Conservation (phyloP, 805 yeast genomes). For the Saccharomycopsis malanga region DNA sequence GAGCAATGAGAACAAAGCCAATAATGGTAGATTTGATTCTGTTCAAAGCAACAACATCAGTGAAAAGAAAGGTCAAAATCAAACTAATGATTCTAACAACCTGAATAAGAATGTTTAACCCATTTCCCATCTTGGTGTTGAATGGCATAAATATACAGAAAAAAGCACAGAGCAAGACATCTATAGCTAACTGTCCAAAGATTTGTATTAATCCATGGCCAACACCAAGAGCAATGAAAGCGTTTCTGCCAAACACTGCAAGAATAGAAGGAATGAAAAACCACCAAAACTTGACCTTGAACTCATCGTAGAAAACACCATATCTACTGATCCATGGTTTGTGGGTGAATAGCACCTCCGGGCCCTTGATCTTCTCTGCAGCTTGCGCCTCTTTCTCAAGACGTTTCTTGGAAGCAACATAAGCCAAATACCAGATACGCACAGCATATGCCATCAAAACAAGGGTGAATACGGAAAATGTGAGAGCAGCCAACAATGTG, state of each 20-base stretch:
- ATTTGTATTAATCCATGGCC: slow-evolving; percentile 30
- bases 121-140: slow-evolving; percentile 27
- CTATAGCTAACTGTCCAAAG: slow-evolving; percentile 29
- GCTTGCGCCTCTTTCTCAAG: slow-evolving; percentile 15
- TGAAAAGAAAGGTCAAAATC: slow-evolving; percentile 27
- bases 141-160: slow-evolving; percentile 26
- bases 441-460: slow-evolving; percentile 24
- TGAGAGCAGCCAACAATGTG: slow-evolving; percentile 26
- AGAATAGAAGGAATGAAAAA: slow-evolving; percentile 25
- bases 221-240: slow-evolving; percentile 29
- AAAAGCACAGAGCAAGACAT: slow-evolving; percentile 23
- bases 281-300: slow-evolving; percentile 29
- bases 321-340: slow-evolving; percentile 28
- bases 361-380: slow-evolving; percentile 6
- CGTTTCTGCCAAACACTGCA: slow-evolving; percentile 27
- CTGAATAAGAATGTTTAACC: slow-evolving; percentile 27
- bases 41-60: slow-evolving; percentile 26
- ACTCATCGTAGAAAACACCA: slow-evolving; percentile 30
- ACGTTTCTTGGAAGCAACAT: slow-evolving; percentile 23
- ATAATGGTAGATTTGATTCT: slow-evolving; percentile 27
- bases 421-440: slow-evolving; percentile 26
- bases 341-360: slow-evolving; percentile 24
- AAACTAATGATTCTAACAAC: slow-evolving; percentile 27
- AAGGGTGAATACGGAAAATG: slow-evolving; percentile 26
- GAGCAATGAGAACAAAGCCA: slow-evolving; percentile 27